Evolutionary conservation across 306 rosid species (phyloP).

Genomic region (Rosa rugosa): DNA sequence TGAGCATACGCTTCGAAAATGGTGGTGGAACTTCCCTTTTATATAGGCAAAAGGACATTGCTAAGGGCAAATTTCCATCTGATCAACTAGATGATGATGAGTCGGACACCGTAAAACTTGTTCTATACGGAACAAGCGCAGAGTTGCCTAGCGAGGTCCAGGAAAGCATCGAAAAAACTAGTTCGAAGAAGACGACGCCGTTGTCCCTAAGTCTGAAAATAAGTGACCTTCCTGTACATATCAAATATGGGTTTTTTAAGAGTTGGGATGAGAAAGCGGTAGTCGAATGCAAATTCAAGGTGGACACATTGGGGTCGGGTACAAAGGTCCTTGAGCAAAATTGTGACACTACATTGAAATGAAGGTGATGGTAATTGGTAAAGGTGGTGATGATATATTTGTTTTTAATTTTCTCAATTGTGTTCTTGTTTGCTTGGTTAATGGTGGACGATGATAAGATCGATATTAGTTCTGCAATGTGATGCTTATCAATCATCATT

Average conservation of each 20-base stretch:
- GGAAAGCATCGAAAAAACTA: constrained; percentile 11
- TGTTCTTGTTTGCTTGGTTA: background rate
- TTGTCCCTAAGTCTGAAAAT: constrained; percentile 25
- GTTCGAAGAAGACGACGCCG: background rate
- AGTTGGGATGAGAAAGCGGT: constrained; percentile 30
- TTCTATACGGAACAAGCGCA: constrained; percentile 11
- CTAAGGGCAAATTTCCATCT: constrained; percentile 36
- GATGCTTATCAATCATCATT: constrained; percentile 6
- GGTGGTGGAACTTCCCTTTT: constrained; percentile 5
- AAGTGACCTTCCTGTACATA: constrained; percentile 27
- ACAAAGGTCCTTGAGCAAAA: constrained; percentile 26
- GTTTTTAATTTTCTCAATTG: background rate
- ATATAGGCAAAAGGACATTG: constrained; percentile 15
- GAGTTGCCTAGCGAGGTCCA: constrained; percentile 15
- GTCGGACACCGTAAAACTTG: constrained; percentile 9
- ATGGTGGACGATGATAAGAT: background rate
- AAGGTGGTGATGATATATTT: constrained; percentile 10
- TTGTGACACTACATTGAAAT: constrained; percentile 28
- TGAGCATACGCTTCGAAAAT: constrained; percentile 8
- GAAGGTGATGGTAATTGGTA: background rate
- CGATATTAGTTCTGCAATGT: constrained; percentile 6
- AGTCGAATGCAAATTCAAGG: constrained; percentile 43
- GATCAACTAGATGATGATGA: constrained; percentile 5
- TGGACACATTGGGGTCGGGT: constrained; percentile 9
- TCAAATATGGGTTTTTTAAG: constrained; percentile 5